Evolutionary conservation across 306 rosid genomes (phyloP), one percentile per base, ranked within the genome.

Genomic region (Prunus fruticosa): DNA sequence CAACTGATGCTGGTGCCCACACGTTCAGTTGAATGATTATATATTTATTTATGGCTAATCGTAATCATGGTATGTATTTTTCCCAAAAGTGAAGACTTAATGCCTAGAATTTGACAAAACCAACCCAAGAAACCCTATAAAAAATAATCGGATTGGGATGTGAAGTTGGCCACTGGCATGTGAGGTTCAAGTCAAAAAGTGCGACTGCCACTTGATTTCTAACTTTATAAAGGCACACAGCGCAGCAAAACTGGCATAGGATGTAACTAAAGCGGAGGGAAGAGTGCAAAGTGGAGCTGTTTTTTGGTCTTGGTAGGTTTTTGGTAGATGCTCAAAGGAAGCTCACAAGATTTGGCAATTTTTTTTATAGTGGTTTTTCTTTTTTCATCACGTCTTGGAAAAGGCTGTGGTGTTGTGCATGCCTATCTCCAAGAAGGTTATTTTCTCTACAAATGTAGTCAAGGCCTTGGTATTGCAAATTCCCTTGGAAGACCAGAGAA

Each of bases 141-240:
- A 38, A 38, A 57, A 10, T 25, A 20, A 4, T 43, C 14, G 18
- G 16, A 30, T 16, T 63, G 43, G 82, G 72, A 6, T 27, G 16
- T 52, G 69, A 66, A 34, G 23, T 64, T 14, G 67, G 57, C 43
- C 28, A 56, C 76, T 38, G 49, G 56, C 76, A 57, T 57, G 58
- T 45, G 77, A 27, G 56, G 25, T 14, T 60, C 15, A 46, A 73
- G 77, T 73, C 69, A 45, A 73, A 50, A 73, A 45, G 64, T 43
- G 69, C 69, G 58, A 73, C 77, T 43, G 11, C 58, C 58, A 25
- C 76, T 72, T 4, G n/a, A 20, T 19, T 43, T 23, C 18, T 0
- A 58, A 15, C 69, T 45, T 73, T 60, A 57, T 20, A 34, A n/a
- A 53, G 75, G 64, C 69, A 11, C 15, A 23, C 32, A 47, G 52